Conservation (phyloP, 2,329 filamentous ascomycete genomes). For the Apiospora hydei region DNA sequence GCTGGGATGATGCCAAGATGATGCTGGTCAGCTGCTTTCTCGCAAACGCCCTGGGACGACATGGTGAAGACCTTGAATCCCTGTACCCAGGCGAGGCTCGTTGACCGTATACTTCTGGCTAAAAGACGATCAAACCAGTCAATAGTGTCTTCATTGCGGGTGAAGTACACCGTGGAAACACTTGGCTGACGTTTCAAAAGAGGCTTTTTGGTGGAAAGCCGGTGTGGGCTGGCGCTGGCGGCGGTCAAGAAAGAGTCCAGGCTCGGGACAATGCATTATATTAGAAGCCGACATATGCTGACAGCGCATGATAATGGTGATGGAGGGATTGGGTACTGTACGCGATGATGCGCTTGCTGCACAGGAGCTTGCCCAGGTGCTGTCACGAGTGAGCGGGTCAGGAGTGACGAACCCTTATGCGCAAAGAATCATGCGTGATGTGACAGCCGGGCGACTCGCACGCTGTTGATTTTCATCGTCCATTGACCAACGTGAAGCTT, state of each 20-base stretch:
- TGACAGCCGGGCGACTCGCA: conserved; percentile 2
- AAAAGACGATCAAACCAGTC: conserved; percentile 49
- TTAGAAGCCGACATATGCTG: conserved; percentile 7
- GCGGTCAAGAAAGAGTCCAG: conserved; percentile 14
- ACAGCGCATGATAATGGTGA: conserved; percentile 5
- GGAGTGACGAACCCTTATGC: conserved; percentile 21
- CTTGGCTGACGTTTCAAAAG: conserved; percentile 19
- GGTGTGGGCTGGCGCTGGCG: conserved; percentile 16
- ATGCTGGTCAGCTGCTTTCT: background rate
- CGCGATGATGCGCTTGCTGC: conserved; percentile 12
- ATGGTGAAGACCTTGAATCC: conserved; percentile 10
- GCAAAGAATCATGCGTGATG: conserved; percentile 11
- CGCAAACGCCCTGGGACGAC: conserved; percentile 1
- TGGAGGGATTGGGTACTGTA: background rate
- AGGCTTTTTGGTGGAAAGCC: conserved; percentile 18
- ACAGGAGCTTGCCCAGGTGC: conserved; percentile 8
- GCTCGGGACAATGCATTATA: conserved; percentile 7
- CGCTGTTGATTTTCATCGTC: background rate
- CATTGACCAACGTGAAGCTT: background rate
- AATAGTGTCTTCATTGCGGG: conserved; percentile 9
- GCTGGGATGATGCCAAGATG: conserved; percentile 14
- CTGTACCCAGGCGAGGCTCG: conserved; percentile 29
- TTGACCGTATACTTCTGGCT: conserved; percentile 45
- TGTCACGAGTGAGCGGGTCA: conserved; percentile 22
- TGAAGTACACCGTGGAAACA: background rate